Base-by-base conservation (phyloP, 306 rosid species). In the Malus sylvestris region DNA sequence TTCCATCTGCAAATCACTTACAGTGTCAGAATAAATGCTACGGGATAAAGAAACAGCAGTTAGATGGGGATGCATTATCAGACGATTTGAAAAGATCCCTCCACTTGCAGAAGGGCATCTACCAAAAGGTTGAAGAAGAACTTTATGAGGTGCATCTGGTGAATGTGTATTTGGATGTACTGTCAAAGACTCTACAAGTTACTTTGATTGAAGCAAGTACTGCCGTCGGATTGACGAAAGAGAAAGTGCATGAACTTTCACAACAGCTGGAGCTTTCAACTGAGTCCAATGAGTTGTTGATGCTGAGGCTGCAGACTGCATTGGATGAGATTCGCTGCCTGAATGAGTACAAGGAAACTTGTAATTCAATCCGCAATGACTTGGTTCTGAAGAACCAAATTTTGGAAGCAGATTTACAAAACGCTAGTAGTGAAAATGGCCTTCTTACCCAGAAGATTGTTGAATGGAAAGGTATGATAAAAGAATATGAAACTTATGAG, bases 101-200 rank as follows among this genome's bases (percentile, higher is more conserved):
- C 64, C 86, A 80, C 83, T 75, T 85, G 83, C 99, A 90, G 83
- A 89, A 92, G 84, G 97, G 91, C 62, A 81, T 89, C 80, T 91
- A 78, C 89, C 89, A 78, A 70, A 96, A 96, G 86, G 87, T 88
- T 89, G 97, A 96, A 88, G 98, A 91, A 81, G 97, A 95, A 86
- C 83, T 86, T 82, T 72, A 70, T 70, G 93, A 91, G 70, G 89
- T 87, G 89, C 93, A 92, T 86, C 80, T 80, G 74, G 83, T 77
- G 83, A 88, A 91, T 82, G 82, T 92, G 59, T 85, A 88, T 84
- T 85, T 93, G 64, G 99, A 96, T 71, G 89, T 96, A 38, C 92
- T 92, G 80, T 91, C 98, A 30, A 88, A 86, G 86, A 87, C 91
- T 60, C 85, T 96, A 63, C 91, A 89, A 76, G 97, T 88, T 78